Evolutionary conservation across 2,329 filamentous ascomycete species (phyloP), one percentile per base, ranked within the genome.

Genomic region (Cadophora luteo-olivacea): DNA sequence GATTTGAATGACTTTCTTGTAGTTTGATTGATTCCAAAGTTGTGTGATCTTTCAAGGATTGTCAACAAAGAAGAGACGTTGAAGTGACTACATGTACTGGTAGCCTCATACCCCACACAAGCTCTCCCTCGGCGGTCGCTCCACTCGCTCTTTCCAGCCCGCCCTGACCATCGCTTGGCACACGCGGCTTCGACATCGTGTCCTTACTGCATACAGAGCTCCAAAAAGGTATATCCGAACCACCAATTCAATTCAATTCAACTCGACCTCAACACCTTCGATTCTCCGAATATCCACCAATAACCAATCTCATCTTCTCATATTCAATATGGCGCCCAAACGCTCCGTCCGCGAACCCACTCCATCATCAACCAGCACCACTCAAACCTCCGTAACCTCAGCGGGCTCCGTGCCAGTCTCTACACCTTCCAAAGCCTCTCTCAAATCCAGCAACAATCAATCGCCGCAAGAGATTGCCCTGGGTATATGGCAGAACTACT

Each of bases 401-500:
- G 61, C 78, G 72, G 64, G 68, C 67, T 76, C 78, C 24, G 73
- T 76, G 57, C 75, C 75, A 32, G 57, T 73, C 11, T 61, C 67
- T n/a, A 65, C 66, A 25, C 45, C 67, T 9, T 69, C 71, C 25
- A 74, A 71, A 63, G 60, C 62, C 32, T 71, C 76, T 45, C 64
- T 70, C 62, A 77, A 77, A 49, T 68, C 71, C n/a, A 72, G 61
- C 64, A 65, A 60, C 62, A 72, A 76, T 55, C 74, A 76, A 62
- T 74, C 65, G 9, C 72, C 75, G 1, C 74, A 77, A 33, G 84
- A 90, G 76, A 92, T 97, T 72, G 83, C 90, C 54, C 75, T 85
- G 66, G 89, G 89, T 77, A 85, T 97, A 74, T 91, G 90, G 86
- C 83, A 89, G 75, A 89, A 93, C 81, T 99, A 99, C 81, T 80